A percentile compares a stretch with the other conserved stretches of the same genome.
phyloP scores from a whole-genome alignment of 2,329 filamentous ascomycete species.

The Hypomyces perniciosus region DNA sequence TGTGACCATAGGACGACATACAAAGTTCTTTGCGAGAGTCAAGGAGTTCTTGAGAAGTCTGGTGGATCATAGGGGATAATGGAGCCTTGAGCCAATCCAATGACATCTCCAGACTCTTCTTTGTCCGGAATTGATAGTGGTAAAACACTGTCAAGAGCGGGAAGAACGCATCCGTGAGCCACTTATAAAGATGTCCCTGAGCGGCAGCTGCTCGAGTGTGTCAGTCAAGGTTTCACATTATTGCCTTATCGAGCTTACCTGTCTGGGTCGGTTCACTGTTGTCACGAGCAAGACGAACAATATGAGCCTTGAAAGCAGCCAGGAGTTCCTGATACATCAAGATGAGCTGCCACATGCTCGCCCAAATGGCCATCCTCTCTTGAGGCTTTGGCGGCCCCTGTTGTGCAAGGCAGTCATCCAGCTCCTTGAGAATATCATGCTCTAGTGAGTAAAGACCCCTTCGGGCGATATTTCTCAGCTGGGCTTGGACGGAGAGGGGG shows the following conservation, averaged over 20 bases:
- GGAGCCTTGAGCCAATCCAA: slow-evolving; percentile 32
- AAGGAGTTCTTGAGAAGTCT: slow-evolving; percentile 27
- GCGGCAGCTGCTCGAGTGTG: slow-evolving; percentile 12
- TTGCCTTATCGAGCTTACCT: slow-evolving; percentile 9
- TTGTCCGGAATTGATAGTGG: slow-evolving; percentile 36
- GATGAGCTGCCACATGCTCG: slow-evolving; percentile 44
- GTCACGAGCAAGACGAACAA: slow-evolving; percentile 19
- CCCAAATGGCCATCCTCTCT: slow-evolving; percentile 42
- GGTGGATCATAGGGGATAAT: slow-evolving; percentile 23
- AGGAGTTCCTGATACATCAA: slow-evolving; percentile 42
- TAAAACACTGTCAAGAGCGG: slow-evolving; percentile 35
- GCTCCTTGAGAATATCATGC: slow-evolving; percentile 34
- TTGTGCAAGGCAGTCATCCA: slow-evolving; percentile 35
- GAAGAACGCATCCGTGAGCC: slow-evolving; percentile 29
- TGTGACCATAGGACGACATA: slow-evolving; percentile 19
- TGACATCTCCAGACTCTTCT: slow-evolving; percentile 34
- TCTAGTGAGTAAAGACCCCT: slow-evolving; percentile 32
- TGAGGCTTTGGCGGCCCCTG: slow-evolving; percentile 32
- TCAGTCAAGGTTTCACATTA: not conserved
- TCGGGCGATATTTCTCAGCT: slow-evolving; percentile 34
- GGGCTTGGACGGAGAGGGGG: slow-evolving; percentile 35
- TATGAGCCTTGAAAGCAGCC: slow-evolving; percentile 24
- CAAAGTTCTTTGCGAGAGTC: slow-evolving; percentile 30
- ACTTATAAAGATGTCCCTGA: slow-evolving; percentile 20
- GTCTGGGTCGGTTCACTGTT: slow-evolving; percentile 18